Evolutionary conservation across 1,284 basidiomycete genomes (phyloP), one percentile per base, ranked within the genome.

Genomic region (Chiua sp.): DNA sequence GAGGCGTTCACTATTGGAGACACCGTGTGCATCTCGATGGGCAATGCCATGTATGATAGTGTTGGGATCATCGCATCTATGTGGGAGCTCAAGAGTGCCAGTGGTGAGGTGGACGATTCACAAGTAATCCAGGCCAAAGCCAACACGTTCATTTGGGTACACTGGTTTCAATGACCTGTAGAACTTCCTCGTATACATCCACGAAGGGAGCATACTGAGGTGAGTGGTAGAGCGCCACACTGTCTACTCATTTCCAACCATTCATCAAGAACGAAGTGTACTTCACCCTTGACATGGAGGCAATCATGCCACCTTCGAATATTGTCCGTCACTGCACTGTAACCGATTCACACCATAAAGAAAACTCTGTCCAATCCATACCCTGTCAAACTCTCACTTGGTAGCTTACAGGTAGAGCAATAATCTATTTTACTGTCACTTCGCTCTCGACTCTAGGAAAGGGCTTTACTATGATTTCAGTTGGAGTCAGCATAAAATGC

Each of bases 131-230:
- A 56, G 23, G 39, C 53, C 35, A 79, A 74, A 20, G 47, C 55
- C 35, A 79, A 74, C 55, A 83, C 85, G 76, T 77, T 81, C 55
- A 73, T 90, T 35, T 79, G 83, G 44, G 73, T 91, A 35, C 90
- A 91, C 64, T 91, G 90, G 90, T 92, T 91, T 66, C 72, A 87
- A 59, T 77, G 85, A 22, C 88, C 88, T 0, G 73, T 74, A 0
- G 85, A 91, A 68, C 77, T 91, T 55, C 81, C 87, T 5, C 72
- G 75, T 32, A 74, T 85, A 56, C 79, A 89, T 32, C 84, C 82
- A 1, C 82, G 82, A 63, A 80, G 86, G 50, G 80, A 83, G 13
- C 80, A 87, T 68, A 68, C 77, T 39, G 79, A 86, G 74, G 90
- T 90, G 56, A 47, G 79, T 74, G 44, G 6, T 51, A 22, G 15